Base-by-base conservation (phyloP, 1,284 basidiomycete genomes). In the Moesziomyces parantarcticus region DNA sequence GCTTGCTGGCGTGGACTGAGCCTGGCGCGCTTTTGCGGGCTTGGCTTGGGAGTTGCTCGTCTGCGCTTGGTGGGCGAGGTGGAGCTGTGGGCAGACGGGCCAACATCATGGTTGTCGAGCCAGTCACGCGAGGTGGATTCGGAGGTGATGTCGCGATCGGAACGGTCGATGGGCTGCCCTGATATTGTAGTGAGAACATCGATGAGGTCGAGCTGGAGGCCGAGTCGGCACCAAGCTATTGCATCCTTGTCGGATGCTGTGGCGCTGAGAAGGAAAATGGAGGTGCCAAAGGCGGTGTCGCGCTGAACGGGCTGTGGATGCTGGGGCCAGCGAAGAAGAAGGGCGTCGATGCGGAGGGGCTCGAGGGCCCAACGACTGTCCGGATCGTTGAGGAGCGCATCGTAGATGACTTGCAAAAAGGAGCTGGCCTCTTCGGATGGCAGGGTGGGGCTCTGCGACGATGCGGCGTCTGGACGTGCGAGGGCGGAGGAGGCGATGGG, bases 321-420 rank as follows among this genome's bases (percentile, higher is more conserved):
- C 14, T 44, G 26, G 4, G 55, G 58, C 50, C 53, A 62, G 16
- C 26, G 43, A 32, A 68, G 62, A 11, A 55, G 34, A 10, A 62
- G 48, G 3, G 58, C 50, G 22, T 68, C 65, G 23, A 68, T 20
- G 18, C 34, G 48, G 46, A 68, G 13, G 0, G 59, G 58, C 20
- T 68, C 65, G 42, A 68, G 56, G 1, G 58, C 65, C 65, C 65
- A 62, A 16, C 65, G 58, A 22, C 54, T 58, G 25, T 68, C 59
- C 18, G 59, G 59, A 36, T 68, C 65, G 25, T 48, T 43, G 14
- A 68, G 51, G 20, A 68, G 50, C 40, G 51, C 23, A 1, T 68
- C 48, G 39, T 68, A 41, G 21, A 54, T 40, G 20, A 29, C 39
- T 20, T 58, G 44, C 6, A 68, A 52, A 20, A 62, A 55, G 11